Percentiles rank a stretch among this genome's conserved stretches.
phyloP scores from a whole-genome alignment of 352 stramenopile genomes.

The Lagenidium giganteum region DNA sequence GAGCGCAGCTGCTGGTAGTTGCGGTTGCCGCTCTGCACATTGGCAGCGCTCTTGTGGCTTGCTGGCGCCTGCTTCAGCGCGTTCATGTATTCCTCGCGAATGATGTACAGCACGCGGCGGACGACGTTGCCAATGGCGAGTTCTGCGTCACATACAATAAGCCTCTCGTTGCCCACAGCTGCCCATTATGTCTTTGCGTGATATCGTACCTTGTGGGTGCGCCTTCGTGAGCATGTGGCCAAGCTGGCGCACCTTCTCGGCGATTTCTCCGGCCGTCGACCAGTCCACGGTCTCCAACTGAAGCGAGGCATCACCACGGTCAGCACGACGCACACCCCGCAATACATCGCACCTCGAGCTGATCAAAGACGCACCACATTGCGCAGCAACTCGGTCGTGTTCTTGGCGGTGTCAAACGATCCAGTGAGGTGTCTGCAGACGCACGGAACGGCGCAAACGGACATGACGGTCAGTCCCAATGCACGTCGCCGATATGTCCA shows the following conservation, averaged over 20 bases:
- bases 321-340: not conserved
- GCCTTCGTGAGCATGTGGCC: constrained; percentile 81
- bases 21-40: constrained; percentile 25
- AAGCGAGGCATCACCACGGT: constrained; percentile 1
- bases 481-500: not conserved
- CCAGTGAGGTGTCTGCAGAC: constrained; percentile 56
- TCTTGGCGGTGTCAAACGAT: constrained; percentile 79
- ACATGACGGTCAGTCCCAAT: constrained; percentile 5
- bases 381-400: constrained; percentile 65
- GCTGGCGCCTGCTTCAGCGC: constrained; percentile 46
- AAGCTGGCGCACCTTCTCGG: constrained; percentile 79
- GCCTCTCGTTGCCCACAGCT: no score
- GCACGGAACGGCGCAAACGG: not conserved
- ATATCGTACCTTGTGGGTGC: constrained; percentile 44
- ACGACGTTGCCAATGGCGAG: constrained; percentile 88
- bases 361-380: constrained; percentile 42
- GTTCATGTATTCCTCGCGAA: constrained; percentile 83
- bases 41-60: constrained; percentile 11
- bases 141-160: constrained; percentile 37
- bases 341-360: not conserved
- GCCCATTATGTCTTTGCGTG: not conserved
- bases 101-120: constrained; percentile 85
- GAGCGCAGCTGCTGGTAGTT: constrained; percentile 67
- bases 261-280: constrained; percentile 74
- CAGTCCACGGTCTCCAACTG: constrained; percentile 78